A percentile compares a stretch with the other conserved stretches of the same genome.
These are phyloP conservation scores for Deuterostichococcus epilithicus DNA, from an alignment of 139 green algal species.

Conservation along the genomic window DNA sequence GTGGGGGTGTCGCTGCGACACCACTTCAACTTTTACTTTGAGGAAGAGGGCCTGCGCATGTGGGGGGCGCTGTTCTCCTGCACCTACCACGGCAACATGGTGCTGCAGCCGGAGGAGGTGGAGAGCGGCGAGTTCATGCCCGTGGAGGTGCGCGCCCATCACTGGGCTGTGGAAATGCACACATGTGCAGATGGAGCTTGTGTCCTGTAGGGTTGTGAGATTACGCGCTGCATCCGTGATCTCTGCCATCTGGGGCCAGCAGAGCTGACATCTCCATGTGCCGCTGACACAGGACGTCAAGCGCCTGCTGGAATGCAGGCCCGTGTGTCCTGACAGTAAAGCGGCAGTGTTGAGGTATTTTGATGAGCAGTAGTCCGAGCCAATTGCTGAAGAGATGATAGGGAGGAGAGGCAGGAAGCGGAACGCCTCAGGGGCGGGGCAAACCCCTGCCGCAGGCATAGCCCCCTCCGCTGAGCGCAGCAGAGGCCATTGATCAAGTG, in stretches of 20 bases:
- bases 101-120: slow-evolving; percentile 17
- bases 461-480: too few species aligned
- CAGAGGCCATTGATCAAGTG: too few species aligned
- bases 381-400: too few species aligned
- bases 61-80: slow-evolving; percentile 18
- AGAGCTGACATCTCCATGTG: neutral
- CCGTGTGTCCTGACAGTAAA: slow-evolving; percentile 20
- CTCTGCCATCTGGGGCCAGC: neutral
- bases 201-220: neutral
- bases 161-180: too few species aligned
- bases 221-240: neutral
- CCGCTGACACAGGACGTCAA: slow-evolving; percentile 9
- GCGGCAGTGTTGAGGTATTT: slow-evolving; percentile 1
- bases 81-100: slow-evolving; percentile 9
- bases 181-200: neutral
- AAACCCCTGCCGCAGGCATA: too few species aligned
- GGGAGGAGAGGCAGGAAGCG: too few species aligned
- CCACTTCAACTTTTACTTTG: slow-evolving; percentile 19
- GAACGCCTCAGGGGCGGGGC: too few species aligned
- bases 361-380: too few species aligned
- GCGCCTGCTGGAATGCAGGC: neutral
- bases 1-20: neutral
- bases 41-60: neutral
- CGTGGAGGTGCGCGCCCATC: slow-evolving; percentile 3
- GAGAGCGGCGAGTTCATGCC: slow-evolving; percentile 11